Evolutionary conservation across 345 rosid species (phyloP).

Genomic region (Pistacia integerrima): DNA sequence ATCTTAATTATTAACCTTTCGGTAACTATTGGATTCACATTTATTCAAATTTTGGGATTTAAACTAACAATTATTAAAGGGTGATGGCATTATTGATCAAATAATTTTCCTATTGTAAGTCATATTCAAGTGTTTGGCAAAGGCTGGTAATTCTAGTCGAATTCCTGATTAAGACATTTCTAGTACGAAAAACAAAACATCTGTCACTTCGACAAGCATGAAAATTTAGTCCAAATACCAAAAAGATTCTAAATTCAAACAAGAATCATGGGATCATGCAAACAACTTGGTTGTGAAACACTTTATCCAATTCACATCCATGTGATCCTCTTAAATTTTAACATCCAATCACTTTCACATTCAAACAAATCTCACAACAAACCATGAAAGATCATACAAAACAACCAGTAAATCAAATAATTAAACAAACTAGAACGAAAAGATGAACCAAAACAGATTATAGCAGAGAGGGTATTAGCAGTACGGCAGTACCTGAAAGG

Average conservation of each 20-base stretch:
- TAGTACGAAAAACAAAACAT: slow-evolving; percentile 2
- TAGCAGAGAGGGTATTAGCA: neutral
- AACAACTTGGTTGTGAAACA: neutral
- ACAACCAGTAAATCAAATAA: neutral
- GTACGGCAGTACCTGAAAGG: slow-evolving; percentile 76
- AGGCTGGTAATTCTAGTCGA: slow-evolving; percentile 1
- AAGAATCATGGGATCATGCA: neutral
- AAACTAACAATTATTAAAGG: neutral
- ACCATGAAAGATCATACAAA: slow-evolving; percentile 4
- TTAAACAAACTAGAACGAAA: neutral
- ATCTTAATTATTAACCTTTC: no score
- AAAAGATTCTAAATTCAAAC: neutral
- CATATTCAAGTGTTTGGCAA: neutral
- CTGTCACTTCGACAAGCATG: neutral
- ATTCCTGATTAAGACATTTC: slow-evolving; percentile 17
- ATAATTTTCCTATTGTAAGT: neutral
- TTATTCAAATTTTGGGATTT: neutral
- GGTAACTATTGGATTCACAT: no score
- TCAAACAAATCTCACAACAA: neutral
- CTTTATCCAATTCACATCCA: slow-evolving; percentile 6
- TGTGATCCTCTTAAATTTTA: slow-evolving; percentile 8
- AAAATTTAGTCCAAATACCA: neutral
- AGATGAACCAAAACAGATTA: neutral
- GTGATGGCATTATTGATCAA: neutral
- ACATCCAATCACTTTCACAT: neutral